phyloP scores from a whole-genome alignment of 805 yeast genomes.

The Lipomyces yamadae region DNA sequence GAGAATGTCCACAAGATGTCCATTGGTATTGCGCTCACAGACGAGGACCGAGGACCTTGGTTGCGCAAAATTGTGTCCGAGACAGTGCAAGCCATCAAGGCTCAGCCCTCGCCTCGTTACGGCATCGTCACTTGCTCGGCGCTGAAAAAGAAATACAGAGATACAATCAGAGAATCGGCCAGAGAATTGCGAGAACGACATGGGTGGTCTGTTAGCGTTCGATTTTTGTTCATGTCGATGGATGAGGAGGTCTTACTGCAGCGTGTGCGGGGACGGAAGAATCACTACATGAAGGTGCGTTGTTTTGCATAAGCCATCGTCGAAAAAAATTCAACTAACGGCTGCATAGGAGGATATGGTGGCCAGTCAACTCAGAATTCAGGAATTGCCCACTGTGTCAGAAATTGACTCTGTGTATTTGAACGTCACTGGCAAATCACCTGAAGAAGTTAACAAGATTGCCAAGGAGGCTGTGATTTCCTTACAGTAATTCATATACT shows the following conservation, averaged over 20 bases:
- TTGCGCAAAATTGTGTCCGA: slow-evolving; percentile 52
- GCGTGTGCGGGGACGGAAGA: slow-evolving; percentile 67
- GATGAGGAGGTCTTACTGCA: slow-evolving; percentile 61
- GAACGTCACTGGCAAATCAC: slow-evolving; percentile 33
- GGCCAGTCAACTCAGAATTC: slow-evolving; percentile 32
- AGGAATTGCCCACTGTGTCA: slow-evolving; percentile 36
- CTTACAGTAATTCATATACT: background rate
- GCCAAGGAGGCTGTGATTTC: slow-evolving; percentile 16
- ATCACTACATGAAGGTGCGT: slow-evolving; percentile 78
- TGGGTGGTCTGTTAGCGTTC: slow-evolving; percentile 48
- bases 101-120: slow-evolving; percentile 36
- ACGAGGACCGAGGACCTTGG: slow-evolving; percentile 95
- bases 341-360: slow-evolving; percentile 37
- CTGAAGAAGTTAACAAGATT: slow-evolving; percentile 23
- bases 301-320: background rate
- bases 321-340: background rate
- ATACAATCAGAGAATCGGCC: slow-evolving; percentile 54
- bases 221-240: slow-evolving; percentile 71
- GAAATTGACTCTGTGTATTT: slow-evolving; percentile 35
- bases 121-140: slow-evolving; percentile 83
- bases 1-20: slow-evolving; percentile 82
- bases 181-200: slow-evolving; percentile 34
- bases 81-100: slow-evolving; percentile 48
- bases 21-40: slow-evolving; percentile 76
- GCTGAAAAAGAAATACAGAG: slow-evolving; percentile 75